These are phyloP conservation scores for Colletotrichum tofieldiae DNA, from an alignment of 2,329 filamentous ascomycete genomes.

Conservation along the genomic window DNA sequence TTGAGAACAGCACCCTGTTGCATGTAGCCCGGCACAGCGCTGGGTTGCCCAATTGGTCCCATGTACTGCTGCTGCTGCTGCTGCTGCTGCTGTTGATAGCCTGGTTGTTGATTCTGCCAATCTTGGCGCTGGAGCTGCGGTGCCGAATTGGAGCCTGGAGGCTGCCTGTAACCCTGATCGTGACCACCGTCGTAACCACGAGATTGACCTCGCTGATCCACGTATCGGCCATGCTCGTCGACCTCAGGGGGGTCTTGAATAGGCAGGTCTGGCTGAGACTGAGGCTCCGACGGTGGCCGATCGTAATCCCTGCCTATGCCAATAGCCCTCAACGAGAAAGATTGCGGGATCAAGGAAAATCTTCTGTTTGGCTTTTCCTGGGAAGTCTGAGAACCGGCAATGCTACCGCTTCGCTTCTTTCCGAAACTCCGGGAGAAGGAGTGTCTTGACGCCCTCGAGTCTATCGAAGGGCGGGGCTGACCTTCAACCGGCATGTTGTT, in stretches of 20 bases:
- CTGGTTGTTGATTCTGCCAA: conserved; percentile 50
- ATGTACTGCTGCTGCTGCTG: conserved; percentile 60
- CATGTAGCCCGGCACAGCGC: conserved; percentile 64
- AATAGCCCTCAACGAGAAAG: conserved; percentile 77
- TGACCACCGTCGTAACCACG: conserved; percentile 38
- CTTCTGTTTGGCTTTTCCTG: conserved; percentile 73
- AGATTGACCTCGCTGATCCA: conserved; percentile 47
- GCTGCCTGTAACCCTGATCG: conserved; percentile 40
- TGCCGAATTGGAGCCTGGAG: conserved; percentile 38
- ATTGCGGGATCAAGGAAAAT: conserved; percentile 79
- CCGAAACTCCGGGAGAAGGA: conserved; percentile 80
- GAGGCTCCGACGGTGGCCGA: conserved; percentile 59
- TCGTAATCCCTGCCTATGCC: conserved; percentile 71
- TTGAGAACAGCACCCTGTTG: conserved; percentile 64
- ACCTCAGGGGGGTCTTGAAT: conserved; percentile 64
- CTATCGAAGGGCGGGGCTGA: conserved; percentile 76
- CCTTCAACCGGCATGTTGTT: conserved; percentile 75
- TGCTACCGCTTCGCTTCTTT: conserved; percentile 80
- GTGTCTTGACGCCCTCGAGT: conserved; percentile 76
- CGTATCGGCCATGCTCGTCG: conserved; percentile 56
- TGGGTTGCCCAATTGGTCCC: conserved; percentile 53
- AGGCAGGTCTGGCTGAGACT: conserved; percentile 68
- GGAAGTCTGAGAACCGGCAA: conserved; percentile 70
- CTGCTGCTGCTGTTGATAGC: conserved; percentile 54
- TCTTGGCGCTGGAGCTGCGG: conserved; percentile 53